phyloP scores from a whole-genome alignment of 2,329 filamentous ascomycete genomes.

The Aspergillus piperis region DNA sequence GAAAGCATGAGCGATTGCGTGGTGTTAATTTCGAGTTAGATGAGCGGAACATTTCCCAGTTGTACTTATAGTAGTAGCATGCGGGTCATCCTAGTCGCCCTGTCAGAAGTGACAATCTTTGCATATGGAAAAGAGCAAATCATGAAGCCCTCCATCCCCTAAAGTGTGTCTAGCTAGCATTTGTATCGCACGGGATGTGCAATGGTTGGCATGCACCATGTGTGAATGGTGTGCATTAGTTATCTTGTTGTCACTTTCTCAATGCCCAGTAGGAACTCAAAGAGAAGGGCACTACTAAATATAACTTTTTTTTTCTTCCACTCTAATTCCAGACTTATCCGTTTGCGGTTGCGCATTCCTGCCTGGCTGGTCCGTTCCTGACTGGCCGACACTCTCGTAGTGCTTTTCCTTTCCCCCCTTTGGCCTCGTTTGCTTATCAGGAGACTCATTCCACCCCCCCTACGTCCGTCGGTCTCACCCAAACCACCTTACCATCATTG shows the following conservation, averaged over 20 bases:
- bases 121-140: neutral
- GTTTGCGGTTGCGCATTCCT: constrained; percentile 6
- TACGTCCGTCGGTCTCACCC: neutral
- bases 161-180: too few species aligned
- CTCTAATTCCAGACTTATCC: constrained; percentile 4
- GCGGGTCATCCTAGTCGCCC: neutral
- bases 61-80: neutral
- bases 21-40: neutral
- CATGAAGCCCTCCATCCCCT: too few species aligned
- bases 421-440: neutral
- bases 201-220: neutral
- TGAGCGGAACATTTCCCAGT: neutral
- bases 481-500: neutral
- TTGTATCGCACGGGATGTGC: too few species aligned
- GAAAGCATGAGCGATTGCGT: constrained; percentile 5
- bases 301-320: neutral
- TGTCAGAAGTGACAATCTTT: neutral
- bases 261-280: too few species aligned
- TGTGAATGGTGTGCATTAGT: neutral
- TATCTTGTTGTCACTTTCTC: neutral
- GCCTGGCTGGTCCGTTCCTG: neutral
- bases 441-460: neutral
- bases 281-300: neutral
- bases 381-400: neutral
- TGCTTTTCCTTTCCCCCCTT: neutral